phyloP scores from a whole-genome alignment of 2,329 filamentous ascomycete genomes.

The Exophiala spinifera region DNA sequence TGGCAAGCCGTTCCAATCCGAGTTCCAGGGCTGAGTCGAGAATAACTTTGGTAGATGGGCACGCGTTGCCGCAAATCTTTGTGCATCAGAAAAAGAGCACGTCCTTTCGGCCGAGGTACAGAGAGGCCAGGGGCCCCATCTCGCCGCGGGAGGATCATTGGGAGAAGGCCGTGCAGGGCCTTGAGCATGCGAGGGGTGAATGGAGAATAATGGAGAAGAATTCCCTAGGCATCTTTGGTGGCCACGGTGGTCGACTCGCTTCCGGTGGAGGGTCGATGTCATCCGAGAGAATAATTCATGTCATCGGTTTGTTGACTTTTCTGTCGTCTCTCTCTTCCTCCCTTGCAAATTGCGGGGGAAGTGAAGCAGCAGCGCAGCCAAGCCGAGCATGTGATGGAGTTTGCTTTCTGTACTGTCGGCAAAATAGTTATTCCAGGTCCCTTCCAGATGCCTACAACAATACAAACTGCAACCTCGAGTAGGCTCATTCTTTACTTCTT shows the following conservation, averaged over 20 bases:
- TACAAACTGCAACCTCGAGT: too few relatives aligned
- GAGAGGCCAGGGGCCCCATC: background rate
- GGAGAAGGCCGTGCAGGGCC: too few relatives aligned
- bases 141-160: too few relatives aligned
- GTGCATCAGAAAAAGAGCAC: too few relatives aligned
- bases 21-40: background rate
- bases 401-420: background rate
- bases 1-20: slow-evolving; percentile 17
- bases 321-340: too few relatives aligned
- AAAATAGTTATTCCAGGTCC: background rate
- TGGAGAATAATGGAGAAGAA: background rate
- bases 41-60: background rate
- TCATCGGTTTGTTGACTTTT: too few relatives aligned
- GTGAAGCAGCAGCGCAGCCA: too few relatives aligned
- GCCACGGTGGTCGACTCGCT: background rate
- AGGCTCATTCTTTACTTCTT: too few relatives aligned
- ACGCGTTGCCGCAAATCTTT: slow-evolving; percentile 7
- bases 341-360: too few relatives aligned
- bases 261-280: background rate
- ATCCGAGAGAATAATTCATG: too few relatives aligned
- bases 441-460: background rate
- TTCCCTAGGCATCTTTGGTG: too few relatives aligned
- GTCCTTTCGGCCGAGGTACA: slow-evolving; percentile 25
- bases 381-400: too few relatives aligned
- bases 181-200: background rate